Evolutionary conservation across 2,329 filamentous ascomycete species (phyloP).

Genomic region (Rasamsonia emersonii): DNA sequence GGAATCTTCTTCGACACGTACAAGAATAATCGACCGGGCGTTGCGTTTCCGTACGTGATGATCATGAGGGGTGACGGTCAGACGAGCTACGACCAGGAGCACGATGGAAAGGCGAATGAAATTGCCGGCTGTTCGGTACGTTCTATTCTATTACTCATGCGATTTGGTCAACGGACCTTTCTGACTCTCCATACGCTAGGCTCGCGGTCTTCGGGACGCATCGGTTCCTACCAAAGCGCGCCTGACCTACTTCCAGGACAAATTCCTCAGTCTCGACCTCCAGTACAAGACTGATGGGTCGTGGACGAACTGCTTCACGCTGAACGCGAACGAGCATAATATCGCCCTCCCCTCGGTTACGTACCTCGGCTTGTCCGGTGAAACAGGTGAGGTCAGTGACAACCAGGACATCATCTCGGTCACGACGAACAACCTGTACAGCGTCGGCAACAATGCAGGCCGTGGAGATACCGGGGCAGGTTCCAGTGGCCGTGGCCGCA

Average conservation of each 20-base stretch:
- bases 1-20: slow-evolving; percentile 97
- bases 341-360: slow-evolving; percentile 67
- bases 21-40: slow-evolving; percentile 96
- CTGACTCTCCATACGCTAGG: slow-evolving; percentile 33
- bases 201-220: slow-evolving; percentile 76
- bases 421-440: slow-evolving; percentile 81
- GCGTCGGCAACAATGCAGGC: slow-evolving; percentile 24
- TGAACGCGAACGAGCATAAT: slow-evolving; percentile 51
- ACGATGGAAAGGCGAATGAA: slow-evolving; percentile 89
- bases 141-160: slow-evolving; percentile 3
- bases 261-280: slow-evolving; percentile 78
- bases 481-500: slow-evolving; percentile 13
- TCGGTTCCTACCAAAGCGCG: slow-evolving; percentile 73
- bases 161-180: background rate
- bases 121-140: slow-evolving; percentile 80
- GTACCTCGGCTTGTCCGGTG: slow-evolving; percentile 57
- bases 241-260: slow-evolving; percentile 95
- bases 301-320: slow-evolving; percentile 84
- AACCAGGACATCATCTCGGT: slow-evolving; percentile 95
- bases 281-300: slow-evolving; percentile 87
- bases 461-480: slow-evolving; percentile 18
- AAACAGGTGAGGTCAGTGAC: slow-evolving; percentile 93
- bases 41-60: slow-evolving; percentile 97
- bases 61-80: slow-evolving; percentile 93
- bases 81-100: slow-evolving; percentile 81